Evolutionary conservation across 2,329 filamentous ascomycete species (phyloP).

Genomic region (Thielaviopsis euricoi): DNA sequence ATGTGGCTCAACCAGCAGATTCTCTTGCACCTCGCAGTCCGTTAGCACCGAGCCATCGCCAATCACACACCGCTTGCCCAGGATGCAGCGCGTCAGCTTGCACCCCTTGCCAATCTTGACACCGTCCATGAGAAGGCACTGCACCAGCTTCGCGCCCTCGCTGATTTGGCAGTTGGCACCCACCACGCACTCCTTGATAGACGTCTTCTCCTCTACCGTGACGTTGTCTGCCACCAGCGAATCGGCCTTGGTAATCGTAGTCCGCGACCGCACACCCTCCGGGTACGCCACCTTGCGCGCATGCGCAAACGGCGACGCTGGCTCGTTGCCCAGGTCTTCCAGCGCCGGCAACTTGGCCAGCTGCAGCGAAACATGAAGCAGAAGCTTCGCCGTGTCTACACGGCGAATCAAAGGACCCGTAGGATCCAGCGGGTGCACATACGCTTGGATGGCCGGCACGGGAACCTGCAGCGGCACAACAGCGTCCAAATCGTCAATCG

Average conservation of each 20-base stretch:
- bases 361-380: constrained; percentile 67
- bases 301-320: constrained; percentile 61
- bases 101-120: constrained; percentile 71
- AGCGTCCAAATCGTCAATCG: constrained; percentile 8
- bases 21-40: constrained; percentile 87
- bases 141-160: constrained; percentile 68
- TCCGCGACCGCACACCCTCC: constrained; percentile 61
- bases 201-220: constrained; percentile 70
- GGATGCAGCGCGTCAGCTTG: constrained; percentile 72
- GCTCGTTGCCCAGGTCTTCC: constrained; percentile 41
- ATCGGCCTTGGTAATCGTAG: constrained; percentile 68
- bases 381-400: constrained; percentile 70
- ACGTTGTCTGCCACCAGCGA: constrained; percentile 78
- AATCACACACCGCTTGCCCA: constrained; percentile 66
- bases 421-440: constrained; percentile 49
- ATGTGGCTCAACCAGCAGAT: constrained; percentile 65
- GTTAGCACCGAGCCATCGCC: constrained; percentile 69
- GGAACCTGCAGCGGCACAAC: constrained; percentile 16
- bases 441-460: constrained; percentile 63
- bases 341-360: constrained; percentile 68
- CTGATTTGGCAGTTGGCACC: constrained; percentile 77
- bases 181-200: constrained; percentile 85
- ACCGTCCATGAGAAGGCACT: constrained; percentile 86
- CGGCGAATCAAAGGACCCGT: constrained; percentile 57
- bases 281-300: constrained; percentile 67